phyloP scores from a whole-genome alignment of 176 grass and related monocot genomes.

The Saccharum officinarum region DNA sequence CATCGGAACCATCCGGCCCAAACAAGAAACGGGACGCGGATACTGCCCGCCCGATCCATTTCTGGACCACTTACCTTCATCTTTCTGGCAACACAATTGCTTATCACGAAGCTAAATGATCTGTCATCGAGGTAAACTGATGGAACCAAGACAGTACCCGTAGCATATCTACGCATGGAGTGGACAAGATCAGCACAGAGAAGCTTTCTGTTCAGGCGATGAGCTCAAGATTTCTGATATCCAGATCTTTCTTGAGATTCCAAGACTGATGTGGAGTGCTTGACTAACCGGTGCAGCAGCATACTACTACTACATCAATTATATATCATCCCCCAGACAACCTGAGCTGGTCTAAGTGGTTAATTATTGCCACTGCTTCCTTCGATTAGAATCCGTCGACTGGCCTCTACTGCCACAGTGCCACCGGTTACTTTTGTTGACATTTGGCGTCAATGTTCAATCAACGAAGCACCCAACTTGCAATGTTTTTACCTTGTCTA shows the following conservation, averaged over 20 bases:
- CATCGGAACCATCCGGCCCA: not conserved
- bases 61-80: not conserved
- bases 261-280: constrained; percentile 30
- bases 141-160: not conserved
- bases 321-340: constrained; percentile 13
- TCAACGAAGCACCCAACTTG: not conserved
- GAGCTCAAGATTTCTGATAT: not conserved
- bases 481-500: not conserved
- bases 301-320: not conserved
- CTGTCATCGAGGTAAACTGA: not conserved
- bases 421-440: not conserved
- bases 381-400: constrained; percentile 32
- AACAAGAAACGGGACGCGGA: not conserved
- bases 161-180: not conserved
- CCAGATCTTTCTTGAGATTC: constrained; percentile 46
- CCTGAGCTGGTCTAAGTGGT: constrained; percentile 32
- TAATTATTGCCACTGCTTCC: constrained; percentile 17
- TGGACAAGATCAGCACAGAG: not conserved
- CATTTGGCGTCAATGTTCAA: not conserved
- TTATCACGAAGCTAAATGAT: not conserved
- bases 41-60: not conserved
- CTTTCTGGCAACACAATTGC: not conserved
- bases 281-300: constrained; percentile 20
- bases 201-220: not conserved
- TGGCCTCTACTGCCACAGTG: not conserved